Evolutionary conservation across 208 protist species (phyloP).

Genomic region (Phytomonas sp.): DNA sequence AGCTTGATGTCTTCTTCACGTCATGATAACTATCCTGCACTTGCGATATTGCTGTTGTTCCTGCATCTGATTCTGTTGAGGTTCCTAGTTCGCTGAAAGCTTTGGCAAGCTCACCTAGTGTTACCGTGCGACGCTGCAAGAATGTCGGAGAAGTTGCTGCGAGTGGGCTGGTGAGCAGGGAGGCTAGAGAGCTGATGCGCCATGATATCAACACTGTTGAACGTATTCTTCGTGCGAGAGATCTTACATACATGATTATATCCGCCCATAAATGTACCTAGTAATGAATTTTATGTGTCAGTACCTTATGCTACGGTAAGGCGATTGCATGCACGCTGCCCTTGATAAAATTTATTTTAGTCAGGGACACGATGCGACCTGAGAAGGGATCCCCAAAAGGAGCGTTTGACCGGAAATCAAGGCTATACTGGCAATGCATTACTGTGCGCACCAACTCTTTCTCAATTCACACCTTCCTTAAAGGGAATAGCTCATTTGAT

Average conservation of each 20-base stretch:
- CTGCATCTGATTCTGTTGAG: not conserved
- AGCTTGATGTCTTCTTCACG: not conserved
- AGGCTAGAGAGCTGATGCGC: not conserved
- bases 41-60: not conserved
- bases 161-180: not conserved
- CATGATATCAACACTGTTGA: not conserved
- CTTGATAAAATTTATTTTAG: not conserved
- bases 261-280: not conserved
- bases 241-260: not conserved
- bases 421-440: not conserved
- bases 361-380: not conserved
- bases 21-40: not conserved
- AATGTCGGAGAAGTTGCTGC: not conserved
- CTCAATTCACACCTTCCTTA: not conserved
- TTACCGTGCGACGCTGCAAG: constrained; percentile 9
- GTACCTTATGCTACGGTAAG: not conserved
- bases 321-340: not conserved
- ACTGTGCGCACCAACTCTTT: not conserved
- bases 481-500: not conserved
- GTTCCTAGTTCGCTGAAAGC: not conserved
- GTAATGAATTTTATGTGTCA: not conserved
- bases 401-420: not conserved
- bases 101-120: not conserved
- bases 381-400: not conserved
- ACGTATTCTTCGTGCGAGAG: not conserved